phyloP scores from a whole-genome alignment of 208 protist genomes.

The Spongospora subterranea region DNA sequence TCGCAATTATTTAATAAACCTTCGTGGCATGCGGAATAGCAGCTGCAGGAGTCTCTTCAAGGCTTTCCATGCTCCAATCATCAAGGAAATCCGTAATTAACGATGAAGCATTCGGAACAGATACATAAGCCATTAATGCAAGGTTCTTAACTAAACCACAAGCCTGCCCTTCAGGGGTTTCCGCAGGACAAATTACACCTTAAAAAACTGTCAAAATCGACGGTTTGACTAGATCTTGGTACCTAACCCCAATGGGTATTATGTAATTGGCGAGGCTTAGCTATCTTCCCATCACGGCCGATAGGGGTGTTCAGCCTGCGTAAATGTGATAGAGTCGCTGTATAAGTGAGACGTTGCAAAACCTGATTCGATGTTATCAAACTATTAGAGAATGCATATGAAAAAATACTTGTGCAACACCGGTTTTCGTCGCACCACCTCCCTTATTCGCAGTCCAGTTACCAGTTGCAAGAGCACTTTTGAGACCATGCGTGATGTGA shows the following conservation, averaged over 20 bases:
- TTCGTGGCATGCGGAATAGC: conserved; percentile 69
- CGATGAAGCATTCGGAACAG: conserved; percentile 61
- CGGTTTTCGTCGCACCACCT: conserved; percentile 59
- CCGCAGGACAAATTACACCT: conserved; percentile 90
- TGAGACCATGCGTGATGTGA: conserved; percentile 83
- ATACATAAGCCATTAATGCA: conserved; percentile 85
- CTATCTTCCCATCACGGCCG: conserved; percentile 86
- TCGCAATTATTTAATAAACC: neutral
- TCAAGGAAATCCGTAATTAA: conserved; percentile 81
- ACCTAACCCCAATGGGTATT: conserved; percentile 91
- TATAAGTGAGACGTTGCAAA: conserved; percentile 92
- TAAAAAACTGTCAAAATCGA: neutral
- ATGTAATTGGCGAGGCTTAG: conserved; percentile 91
- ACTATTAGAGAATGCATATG: neutral
- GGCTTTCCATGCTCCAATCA: conserved; percentile 75
- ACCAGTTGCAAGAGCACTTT: conserved; percentile 94
- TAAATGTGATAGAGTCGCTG: conserved; percentile 95
- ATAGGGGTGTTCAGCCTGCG: conserved; percentile 97
- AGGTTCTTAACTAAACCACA: conserved; percentile 95
- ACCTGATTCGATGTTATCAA: conserved; percentile 69
- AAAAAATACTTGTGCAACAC: conserved; percentile 73
- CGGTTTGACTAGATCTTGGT: neutral
- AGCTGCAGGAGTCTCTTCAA: conserved; percentile 78
- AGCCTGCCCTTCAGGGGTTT: conserved; percentile 89
- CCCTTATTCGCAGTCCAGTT: conserved; percentile 86